Base-by-base conservation (phyloP, 352 stramenopile genomes). In the Peronospora destructor region DNA sequence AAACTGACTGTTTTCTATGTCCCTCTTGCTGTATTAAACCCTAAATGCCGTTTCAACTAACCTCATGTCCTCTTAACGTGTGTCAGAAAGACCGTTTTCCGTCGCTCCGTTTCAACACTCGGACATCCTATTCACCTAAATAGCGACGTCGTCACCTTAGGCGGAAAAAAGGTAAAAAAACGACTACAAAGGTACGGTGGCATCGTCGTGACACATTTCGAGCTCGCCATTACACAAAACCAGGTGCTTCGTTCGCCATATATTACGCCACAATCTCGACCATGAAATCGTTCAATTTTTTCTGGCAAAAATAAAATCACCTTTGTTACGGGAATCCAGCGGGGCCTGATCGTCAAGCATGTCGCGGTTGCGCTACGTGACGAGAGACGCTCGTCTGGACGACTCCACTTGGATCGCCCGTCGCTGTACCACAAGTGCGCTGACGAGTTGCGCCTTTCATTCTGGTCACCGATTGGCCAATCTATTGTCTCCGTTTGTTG, bases 371-470 rank as follows among this genome's bases (percentile, higher is more conserved):
- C 28, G 28, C 28, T 32, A 32, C 28, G 45, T 26, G 12, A 38
- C 50, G 46, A 56, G 49, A 52, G 42, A 63, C 55, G 30, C 13
- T 53, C 51, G 33, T 41, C 38, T 14, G 0, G 35, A 38, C 36
- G 36, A 45, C 42, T 45, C 40, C 4, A 25, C 14, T 52, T 6
- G 34, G 17, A 17, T 45, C 43, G 25, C 21, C 49, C 30, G 47
- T 44, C 45, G 41, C 34, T 61, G 39, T 38, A 45, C 16, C 8
- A 23, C 16, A 6, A n/a, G 37, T 26, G 44, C 26, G 49, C 61
- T 45, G 60, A 29, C 55, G 32, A 16, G 37, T 65, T 54, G 60
- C 49, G 26, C 6, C n/a, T 50, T 35, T 43, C 25, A 33, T 40
- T 60, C 23, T 44, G 14, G 6, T 7, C 11, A 0, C 0, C 13